These are phyloP conservation scores for Arthrobotrys conoides DNA, from an alignment of 2,329 filamentous ascomycete genomes.

Conservation along the genomic window DNA sequence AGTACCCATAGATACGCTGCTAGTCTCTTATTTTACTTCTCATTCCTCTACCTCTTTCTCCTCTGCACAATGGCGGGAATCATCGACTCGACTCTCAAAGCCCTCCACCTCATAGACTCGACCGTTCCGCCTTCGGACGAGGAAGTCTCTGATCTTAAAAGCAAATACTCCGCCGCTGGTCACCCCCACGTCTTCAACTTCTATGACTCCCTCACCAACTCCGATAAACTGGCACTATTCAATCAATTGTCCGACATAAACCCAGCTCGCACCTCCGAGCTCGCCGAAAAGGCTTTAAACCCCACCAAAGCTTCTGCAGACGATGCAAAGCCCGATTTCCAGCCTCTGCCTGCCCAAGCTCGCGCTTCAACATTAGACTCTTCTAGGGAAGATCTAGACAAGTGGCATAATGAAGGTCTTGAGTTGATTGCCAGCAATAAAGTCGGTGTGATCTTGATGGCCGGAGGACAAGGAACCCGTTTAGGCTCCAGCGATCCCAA, in stretches of 20 bases:
- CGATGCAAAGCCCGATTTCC: slow-evolving; percentile 71
- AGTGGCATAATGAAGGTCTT: slow-evolving; percentile 83
- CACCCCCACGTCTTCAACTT: slow-evolving; percentile 90
- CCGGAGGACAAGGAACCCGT: slow-evolving; percentile 94
- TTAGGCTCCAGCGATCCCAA: slow-evolving; percentile 95
- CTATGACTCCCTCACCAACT: slow-evolving; percentile 81
- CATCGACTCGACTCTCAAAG: slow-evolving; percentile 37
- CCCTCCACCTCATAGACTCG: slow-evolving; percentile 44
- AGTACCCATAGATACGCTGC: not conserved
- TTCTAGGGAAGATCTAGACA: slow-evolving; percentile 79
- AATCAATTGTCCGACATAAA: slow-evolving; percentile 86
- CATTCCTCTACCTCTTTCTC: not conserved
- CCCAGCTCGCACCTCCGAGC: slow-evolving; percentile 76
- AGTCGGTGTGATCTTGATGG: slow-evolving; percentile 92
- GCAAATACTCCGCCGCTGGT: slow-evolving; percentile 80
- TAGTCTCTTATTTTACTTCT: not conserved
- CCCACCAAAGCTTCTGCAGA: slow-evolving; percentile 69
- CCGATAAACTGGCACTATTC: slow-evolving; percentile 84
- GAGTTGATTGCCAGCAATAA: slow-evolving; percentile 77
- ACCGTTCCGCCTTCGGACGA: slow-evolving; percentile 65
- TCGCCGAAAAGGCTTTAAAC: slow-evolving; percentile 85
- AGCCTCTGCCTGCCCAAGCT: slow-evolving; percentile 88
- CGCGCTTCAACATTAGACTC: slow-evolving; percentile 94
- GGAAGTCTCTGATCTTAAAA: slow-evolving; percentile 72
- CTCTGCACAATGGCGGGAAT: slow-evolving; percentile 75